phyloP scores from a whole-genome alignment of 2,329 filamentous ascomycete species.

The Hypoxylon sp. region DNA sequence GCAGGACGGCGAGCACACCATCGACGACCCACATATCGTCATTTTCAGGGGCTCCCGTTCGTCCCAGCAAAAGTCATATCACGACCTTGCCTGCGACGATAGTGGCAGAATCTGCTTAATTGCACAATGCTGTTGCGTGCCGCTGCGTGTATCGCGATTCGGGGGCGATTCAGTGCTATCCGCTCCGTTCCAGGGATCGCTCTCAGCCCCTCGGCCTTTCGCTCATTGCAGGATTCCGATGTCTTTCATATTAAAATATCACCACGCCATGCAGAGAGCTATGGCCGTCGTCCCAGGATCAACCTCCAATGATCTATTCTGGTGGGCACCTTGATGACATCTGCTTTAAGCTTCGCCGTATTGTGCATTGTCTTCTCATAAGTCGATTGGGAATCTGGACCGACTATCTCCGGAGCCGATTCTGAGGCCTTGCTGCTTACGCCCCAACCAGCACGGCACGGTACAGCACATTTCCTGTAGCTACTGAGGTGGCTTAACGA shows the following conservation, averaged over 20 bases:
- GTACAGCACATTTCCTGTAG: too few species aligned
- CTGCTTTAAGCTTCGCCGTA: conserved; percentile 12
- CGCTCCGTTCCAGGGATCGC: conserved; percentile 7
- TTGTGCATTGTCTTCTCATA: conserved; percentile 6
- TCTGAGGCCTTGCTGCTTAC: conserved; percentile 1
- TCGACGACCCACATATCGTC: conserved; percentile 34
- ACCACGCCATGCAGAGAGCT: conserved; percentile 25
- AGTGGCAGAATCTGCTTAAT: conserved; percentile 14
- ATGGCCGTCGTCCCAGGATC: conserved; percentile 3
- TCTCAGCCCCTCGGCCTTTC: conserved; percentile 24
- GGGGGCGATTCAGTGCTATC: conserved; percentile 14
- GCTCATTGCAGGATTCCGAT: conserved; percentile 8
- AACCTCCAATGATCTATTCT: conserved; percentile 16
- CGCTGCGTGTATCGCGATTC: too few species aligned
- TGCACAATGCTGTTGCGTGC: conserved; percentile 29
- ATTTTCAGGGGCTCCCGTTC: conserved; percentile 29
- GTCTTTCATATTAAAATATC: conserved; percentile 30
- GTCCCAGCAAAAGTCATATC: conserved; percentile 6
- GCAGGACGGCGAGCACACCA: conserved; percentile 30
- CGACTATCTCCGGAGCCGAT: conserved; percentile 1
- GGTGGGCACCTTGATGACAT: conserved; percentile 18
- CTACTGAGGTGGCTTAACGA: too few species aligned
- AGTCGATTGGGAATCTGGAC: conserved; percentile 11
- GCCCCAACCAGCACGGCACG: conserved; percentile 1
- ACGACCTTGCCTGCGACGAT: neutral